A percentile compares a stretch with the other conserved stretches of the same genome.
Conservation (phyloP, 2,329 filamentous ascomycete species). For the Aspergillus niger region DNA sequence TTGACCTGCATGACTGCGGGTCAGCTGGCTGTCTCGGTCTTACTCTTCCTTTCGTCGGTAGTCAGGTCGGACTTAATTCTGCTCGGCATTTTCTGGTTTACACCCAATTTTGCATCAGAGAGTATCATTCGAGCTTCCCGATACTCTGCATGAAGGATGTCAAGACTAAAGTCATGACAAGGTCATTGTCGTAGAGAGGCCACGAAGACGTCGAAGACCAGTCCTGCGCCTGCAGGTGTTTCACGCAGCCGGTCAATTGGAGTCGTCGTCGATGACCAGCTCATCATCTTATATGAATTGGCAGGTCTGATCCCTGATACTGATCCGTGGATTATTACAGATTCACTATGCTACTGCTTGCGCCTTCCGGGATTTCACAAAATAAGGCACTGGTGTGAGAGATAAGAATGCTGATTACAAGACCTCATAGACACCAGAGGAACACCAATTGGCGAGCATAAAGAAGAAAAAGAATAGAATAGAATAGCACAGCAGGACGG, state of each 20-base stretch:
- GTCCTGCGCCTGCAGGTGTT: background rate
- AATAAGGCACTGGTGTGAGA: no score
- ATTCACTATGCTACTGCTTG: no score
- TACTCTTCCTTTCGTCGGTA: background rate
- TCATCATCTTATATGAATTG: background rate
- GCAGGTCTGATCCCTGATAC: conserved; percentile 10
- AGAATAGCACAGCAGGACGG: background rate
- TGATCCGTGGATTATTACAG: background rate
- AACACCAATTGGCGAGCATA: background rate
- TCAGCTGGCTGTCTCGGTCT: background rate
- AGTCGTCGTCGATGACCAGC: conserved; percentile 7
- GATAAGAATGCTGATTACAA: no score
- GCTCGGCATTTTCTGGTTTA: background rate
- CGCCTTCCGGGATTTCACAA: no score
- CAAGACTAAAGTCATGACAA: background rate
- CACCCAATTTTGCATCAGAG: no score
- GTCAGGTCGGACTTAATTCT: background rate
- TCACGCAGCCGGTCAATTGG: background rate
- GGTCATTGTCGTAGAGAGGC: background rate
- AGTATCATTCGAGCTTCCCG: background rate
- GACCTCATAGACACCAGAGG: background rate
- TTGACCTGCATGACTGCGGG: background rate
- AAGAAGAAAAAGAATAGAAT: background rate
- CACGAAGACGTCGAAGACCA: background rate
- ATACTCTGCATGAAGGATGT: background rate